Conservation (phyloP, 768 basidiomycete genomes). For the Leccinum incarnatum region DNA sequence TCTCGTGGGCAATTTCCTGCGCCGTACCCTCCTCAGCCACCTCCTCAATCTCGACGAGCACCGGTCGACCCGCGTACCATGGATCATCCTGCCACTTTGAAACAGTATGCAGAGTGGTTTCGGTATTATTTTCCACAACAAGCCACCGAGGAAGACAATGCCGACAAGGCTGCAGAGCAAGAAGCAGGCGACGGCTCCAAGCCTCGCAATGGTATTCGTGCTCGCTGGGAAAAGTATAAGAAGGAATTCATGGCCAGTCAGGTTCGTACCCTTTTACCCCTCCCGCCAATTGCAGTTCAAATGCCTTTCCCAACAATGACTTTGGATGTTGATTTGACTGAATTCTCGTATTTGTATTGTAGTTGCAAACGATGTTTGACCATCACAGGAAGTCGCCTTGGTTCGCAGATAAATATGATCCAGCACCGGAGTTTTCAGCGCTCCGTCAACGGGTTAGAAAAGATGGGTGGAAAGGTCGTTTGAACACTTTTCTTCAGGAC, state of each 20-base stretch:
- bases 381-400: constrained; percentile 94
- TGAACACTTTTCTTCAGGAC: constrained; percentile 72
- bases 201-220: constrained; percentile 79
- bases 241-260: constrained; percentile 85
- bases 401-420: constrained; percentile 96
- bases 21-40: constrained; percentile 39
- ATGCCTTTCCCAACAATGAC: constrained; percentile 13
- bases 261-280: constrained; percentile 53
- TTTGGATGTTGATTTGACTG: constrained; percentile 18
- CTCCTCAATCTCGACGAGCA: constrained; percentile 53
- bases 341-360: constrained; percentile 40
- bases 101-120: constrained; percentile 89
- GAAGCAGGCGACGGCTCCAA: constrained; percentile 80
- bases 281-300: constrained; percentile 5
- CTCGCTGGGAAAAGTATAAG: constrained; percentile 91
- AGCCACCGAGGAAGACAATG: constrained; percentile 78
- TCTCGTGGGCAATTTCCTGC: constrained; percentile 51
- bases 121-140: constrained; percentile 71
- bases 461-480: constrained; percentile 78
- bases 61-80: constrained; percentile 80
- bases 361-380: constrained; percentile 96
- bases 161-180: constrained; percentile 81
- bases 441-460: constrained; percentile 78
- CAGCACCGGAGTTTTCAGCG: constrained; percentile 61
- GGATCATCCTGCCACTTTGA: constrained; percentile 77